phyloP scores from a whole-genome alignment of 1,139 yeast species.

The Geotrichum bryndzae region DNA sequence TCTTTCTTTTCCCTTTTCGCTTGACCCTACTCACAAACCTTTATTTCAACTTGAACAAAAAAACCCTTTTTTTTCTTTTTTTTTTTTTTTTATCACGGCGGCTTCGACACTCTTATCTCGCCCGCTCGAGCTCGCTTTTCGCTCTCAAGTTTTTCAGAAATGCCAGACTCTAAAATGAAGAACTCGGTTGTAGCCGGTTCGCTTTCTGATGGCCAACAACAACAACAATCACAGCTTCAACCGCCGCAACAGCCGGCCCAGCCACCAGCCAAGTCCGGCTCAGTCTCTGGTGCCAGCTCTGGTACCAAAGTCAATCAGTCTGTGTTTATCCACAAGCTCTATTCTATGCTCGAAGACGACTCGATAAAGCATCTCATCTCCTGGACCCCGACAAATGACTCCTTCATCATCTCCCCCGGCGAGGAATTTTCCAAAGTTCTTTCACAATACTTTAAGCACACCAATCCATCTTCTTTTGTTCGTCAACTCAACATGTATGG shows the following conservation, averaged over 20 bases:
- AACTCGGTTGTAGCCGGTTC: constrained; percentile 2
- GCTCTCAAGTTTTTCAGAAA: neutral
- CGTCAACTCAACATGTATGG: constrained; percentile 97
- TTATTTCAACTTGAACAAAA: neutral
- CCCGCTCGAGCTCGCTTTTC: neutral
- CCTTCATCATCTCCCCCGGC: constrained; percentile 39
- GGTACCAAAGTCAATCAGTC: constrained; percentile 39
- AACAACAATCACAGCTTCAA: neutral
- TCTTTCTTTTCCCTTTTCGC: neutral
- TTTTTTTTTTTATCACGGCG: constrained; percentile 7
- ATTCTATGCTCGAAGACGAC: constrained; percentile 53
- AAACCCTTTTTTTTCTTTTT: neutral
- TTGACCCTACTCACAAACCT: neutral
- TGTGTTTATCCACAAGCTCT: constrained; percentile 56
- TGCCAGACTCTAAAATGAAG: neutral
- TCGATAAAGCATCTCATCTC: constrained; percentile 53
- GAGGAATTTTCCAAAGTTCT: constrained; percentile 50
- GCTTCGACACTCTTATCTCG: constrained; percentile 10
- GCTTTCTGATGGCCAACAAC: neutral
- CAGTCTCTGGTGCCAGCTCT: constrained; percentile 4
- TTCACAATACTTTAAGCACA: constrained; percentile 90
- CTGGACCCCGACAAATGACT: constrained; percentile 64
- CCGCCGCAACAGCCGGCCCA: neutral
- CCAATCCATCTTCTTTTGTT: constrained; percentile 90
- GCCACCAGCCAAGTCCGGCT: neutral